Conservation (phyloP, 148 eudicot genomes). For the Agrostemma githago region DNA sequence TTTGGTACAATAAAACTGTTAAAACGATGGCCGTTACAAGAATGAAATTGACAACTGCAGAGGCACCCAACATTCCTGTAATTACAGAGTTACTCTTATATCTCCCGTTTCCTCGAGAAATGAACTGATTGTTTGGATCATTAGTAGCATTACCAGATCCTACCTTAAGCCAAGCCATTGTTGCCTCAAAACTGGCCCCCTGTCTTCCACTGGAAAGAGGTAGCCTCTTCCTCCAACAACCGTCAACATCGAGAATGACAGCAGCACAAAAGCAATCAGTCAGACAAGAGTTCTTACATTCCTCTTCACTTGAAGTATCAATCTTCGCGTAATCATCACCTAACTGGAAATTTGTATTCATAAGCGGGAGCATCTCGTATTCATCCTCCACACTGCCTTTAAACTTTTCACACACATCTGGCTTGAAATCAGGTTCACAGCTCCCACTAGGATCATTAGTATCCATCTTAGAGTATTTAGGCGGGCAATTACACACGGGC, state of each 20-base stretch:
- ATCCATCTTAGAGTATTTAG: slow-evolving; percentile 32
- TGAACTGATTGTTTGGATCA: not conserved
- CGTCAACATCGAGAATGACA: not conserved
- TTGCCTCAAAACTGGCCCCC: no score
- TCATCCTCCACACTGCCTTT: not conserved
- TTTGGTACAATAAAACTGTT: not conserved
- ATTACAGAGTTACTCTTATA: not conserved
- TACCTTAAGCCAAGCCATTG: slow-evolving; percentile 14
- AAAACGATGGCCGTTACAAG: not conserved
- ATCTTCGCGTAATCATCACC: slow-evolving; percentile 24
- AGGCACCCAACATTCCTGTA: not conserved
- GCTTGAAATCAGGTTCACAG: slow-evolving; percentile 37
- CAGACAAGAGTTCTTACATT: slow-evolving; percentile 35
- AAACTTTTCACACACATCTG: not conserved
- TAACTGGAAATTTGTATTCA: slow-evolving; percentile 27
- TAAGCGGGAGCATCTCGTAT: slow-evolving; percentile 15
- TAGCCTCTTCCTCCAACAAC: slow-evolving; percentile 32
- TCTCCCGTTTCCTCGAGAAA: not conserved
- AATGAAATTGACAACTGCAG: not conserved
- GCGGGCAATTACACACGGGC: slow-evolving; percentile 43
- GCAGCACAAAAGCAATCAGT: slow-evolving; percentile 54
- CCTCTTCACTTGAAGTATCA: not conserved
- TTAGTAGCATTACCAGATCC: not conserved
- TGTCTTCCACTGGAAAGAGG: slow-evolving; percentile 30
- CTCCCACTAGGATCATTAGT: slow-evolving; percentile 34